Percentiles rank a stretch among this genome's conserved stretches.
Evolutionary conservation across 805 yeast genomes (phyloP).

Genomic region (Nakazawaea holstii): DNA sequence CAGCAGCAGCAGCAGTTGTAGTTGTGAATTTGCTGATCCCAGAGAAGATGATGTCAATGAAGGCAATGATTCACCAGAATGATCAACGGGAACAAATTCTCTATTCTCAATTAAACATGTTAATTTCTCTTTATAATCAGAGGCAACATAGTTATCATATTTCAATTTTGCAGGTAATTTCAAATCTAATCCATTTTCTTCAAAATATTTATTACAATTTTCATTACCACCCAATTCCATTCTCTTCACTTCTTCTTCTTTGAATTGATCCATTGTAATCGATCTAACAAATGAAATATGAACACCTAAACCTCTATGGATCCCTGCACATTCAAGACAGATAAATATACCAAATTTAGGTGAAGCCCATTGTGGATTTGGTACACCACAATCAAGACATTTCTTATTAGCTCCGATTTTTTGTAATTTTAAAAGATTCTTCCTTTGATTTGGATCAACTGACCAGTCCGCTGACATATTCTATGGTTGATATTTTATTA

Average conservation of each 20-base stretch:
- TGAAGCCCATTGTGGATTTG: slow-evolving; percentile 99
- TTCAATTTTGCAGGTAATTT: slow-evolving; percentile 62
- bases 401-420: slow-evolving; percentile 77
- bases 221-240: slow-evolving; percentile 96
- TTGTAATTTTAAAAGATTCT: slow-evolving; percentile 71
- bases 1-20: not conserved
- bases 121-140: slow-evolving; percentile 82
- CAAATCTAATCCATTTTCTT: slow-evolving; percentile 63
- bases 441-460: slow-evolving; percentile 88
- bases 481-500: not conserved
- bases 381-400: slow-evolving; percentile 92
- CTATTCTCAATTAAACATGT: slow-evolving; percentile 71
- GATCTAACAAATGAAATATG: slow-evolving; percentile 95
- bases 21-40: slow-evolving; percentile 6
- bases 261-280: slow-evolving; percentile 98
- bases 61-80: slow-evolving; percentile 40
- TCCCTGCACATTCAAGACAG: slow-evolving; percentile 96
- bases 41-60: slow-evolving; percentile 12
- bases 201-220: slow-evolving; percentile 63
- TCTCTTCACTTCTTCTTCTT: slow-evolving; percentile 79
- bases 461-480: slow-evolving; percentile 65
- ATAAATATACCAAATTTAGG: slow-evolving; percentile 97
- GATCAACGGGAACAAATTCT: slow-evolving; percentile 64
- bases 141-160: slow-evolving; percentile 89
- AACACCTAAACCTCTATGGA: slow-evolving; percentile 93